These are phyloP conservation scores for Volvox reticuliferus DNA, from an alignment of 139 green algal genomes.

Conservation along the genomic window DNA sequence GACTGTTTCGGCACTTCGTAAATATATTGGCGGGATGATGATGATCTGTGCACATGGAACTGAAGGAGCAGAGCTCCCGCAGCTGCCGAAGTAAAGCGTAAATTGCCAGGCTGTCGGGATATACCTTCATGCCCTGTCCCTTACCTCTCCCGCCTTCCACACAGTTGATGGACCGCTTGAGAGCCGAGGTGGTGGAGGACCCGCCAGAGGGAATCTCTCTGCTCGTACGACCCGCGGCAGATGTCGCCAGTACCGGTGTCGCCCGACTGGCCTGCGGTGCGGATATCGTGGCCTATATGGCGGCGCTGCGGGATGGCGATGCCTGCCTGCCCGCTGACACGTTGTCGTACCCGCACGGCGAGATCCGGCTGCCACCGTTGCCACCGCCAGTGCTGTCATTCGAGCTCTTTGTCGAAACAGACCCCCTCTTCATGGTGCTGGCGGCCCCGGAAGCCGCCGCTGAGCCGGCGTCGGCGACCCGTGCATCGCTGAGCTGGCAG, in stretches of 20 bases:
- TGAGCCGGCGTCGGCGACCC: neutral
- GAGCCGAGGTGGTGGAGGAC: neutral
- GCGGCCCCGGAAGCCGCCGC: neutral
- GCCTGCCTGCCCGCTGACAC: neutral
- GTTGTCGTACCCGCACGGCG: constrained; percentile 25
- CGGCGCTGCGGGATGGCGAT: neutral
- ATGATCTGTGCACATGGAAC: too few species aligned
- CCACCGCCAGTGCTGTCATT: neutral
- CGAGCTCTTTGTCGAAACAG: constrained; percentile 7
- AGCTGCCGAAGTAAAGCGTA: too few species aligned
- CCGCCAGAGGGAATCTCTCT: neutral
- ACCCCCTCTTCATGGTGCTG: constrained; percentile 12
- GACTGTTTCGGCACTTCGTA: too few species aligned
- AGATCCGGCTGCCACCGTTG: neutral
- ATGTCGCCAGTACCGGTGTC: neutral
- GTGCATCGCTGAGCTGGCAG: neutral
- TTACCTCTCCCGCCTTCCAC: neutral
- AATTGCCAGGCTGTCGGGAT: neutral
- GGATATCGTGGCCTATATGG: neutral
- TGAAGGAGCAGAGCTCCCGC: too few species aligned
- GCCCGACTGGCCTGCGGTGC: neutral
- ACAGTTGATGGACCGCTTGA: constrained; percentile 10
- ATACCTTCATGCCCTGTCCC: neutral
- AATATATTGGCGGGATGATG: too few species aligned
- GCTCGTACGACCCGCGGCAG: neutral